A percentile compares a stretch with the other conserved stretches of the same genome.
phyloP scores from a whole-genome alignment of 2,329 filamentous ascomycete species.

The Colletotrichum plurivorum region DNA sequence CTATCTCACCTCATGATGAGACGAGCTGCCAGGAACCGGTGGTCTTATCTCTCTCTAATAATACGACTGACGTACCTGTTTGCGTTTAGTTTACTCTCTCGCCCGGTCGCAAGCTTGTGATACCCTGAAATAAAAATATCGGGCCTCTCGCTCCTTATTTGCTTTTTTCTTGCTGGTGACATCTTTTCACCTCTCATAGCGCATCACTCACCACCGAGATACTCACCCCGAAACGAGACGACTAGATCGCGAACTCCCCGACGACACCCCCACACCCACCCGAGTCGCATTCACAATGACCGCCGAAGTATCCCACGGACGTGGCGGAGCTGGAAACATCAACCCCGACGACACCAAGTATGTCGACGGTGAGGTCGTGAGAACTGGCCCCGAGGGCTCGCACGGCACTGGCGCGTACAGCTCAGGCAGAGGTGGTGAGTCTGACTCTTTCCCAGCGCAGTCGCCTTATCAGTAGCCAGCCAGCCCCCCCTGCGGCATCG shows the following conservation, averaged over 20 bases:
- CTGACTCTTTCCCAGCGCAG: not conserved
- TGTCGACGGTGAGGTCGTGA: conserved; percentile 73
- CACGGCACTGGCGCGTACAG: conserved; percentile 72
- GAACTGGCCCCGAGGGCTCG: conserved; percentile 66
- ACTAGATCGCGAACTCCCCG: not conserved
- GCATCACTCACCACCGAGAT: not conserved
- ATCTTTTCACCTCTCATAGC: not conserved
- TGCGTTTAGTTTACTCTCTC: not conserved
- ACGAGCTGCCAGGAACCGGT: conserved; percentile 34
- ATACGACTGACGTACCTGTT: conserved; percentile 36
- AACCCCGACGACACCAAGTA: conserved; percentile 70
- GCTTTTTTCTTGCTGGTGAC: not conserved
- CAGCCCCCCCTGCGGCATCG: conserved; percentile 5
- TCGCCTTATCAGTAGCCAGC: not conserved
- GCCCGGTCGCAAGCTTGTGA: conserved; percentile 15
- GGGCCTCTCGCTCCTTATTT: not conserved
- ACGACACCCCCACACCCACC: not conserved
- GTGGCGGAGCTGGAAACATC: conserved; percentile 75
- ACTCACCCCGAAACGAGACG: conserved; percentile 3
- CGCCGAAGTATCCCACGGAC: conserved; percentile 71
- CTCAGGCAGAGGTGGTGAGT: conserved; percentile 71
- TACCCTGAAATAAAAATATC: conserved; percentile 19
- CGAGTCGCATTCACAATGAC: conserved; percentile 48
- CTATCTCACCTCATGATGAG: conserved; percentile 39
- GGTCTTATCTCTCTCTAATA: conserved; percentile 36